Base-by-base conservation (phyloP, 2,329 filamentous ascomycete species). In the Aspergillus brasiliensis region DNA sequence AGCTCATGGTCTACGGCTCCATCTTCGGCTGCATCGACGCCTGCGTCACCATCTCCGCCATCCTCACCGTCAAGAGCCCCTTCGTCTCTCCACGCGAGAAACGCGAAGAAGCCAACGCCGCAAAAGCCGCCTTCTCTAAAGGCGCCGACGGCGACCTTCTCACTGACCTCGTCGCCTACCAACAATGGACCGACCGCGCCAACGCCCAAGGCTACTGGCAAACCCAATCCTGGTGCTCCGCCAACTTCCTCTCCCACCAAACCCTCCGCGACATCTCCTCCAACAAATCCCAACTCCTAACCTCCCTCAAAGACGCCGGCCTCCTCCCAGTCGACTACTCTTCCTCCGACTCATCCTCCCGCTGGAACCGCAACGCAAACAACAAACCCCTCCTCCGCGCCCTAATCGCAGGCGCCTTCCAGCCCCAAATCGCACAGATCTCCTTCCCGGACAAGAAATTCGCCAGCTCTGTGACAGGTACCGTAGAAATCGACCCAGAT, bases 401-500 rank as follows among this genome's bases (percentile, higher is more conserved):
- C 1, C 78, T 92, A 23, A 84, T 91, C 25, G 89, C 89, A 3
- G 88, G 88, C 3, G 87, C 90, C 3, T 91, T 92, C 74, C 85
- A 87, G 28, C 95, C 95, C 0, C 94, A 98, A 76, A 87, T 97
- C 65, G 92, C 92, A 13, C 87, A 93, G 56, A 97, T 99, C 72
- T 89, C 92, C 65, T 91, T 97, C 67, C 95, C 95, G 0, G 92
- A 97, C 78, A 96, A 96, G 81, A 98, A 97, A 76, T 99, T 96
- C 75, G 91, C 91, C 11, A 87, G 88, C 37, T 92, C 91, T 2
- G 86, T 96, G 64, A 91, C 91, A 1, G 95, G 95, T 7, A 91
- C 95, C 0, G 91, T 98, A 1, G 94, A 95, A 73, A 83, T 97
- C 6, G 95, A 99, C 72, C 94, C 94, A 0, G 94, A 98, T 76